These are phyloP conservation scores for Carallia pectinifolia DNA, from an alignment of 345 rosid species.

Conservation along the genomic window DNA sequence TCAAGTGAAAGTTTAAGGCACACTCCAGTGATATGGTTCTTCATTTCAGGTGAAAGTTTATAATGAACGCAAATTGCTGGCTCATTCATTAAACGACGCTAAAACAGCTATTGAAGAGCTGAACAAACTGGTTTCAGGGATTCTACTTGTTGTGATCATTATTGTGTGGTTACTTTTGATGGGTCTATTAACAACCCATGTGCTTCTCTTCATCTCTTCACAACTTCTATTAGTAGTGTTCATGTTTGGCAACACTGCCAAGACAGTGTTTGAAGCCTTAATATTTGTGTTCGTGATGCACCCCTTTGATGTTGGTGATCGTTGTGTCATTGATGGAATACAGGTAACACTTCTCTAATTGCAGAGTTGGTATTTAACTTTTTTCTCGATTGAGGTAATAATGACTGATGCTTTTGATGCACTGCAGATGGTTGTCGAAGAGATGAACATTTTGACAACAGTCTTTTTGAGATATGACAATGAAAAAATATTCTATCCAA, in stretches of 20 bases:
- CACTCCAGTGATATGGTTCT: background rate
- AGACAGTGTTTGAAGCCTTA: conserved; percentile 62
- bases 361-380: background rate
- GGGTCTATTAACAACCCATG: conserved; percentile 52
- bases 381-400: background rate
- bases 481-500: conserved; percentile 29
- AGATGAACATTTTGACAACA: conserved; percentile 30
- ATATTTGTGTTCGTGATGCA: conserved; percentile 80
- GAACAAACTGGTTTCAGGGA: conserved; percentile 48
- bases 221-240: conserved; percentile 54
- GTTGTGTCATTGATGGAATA: conserved; percentile 77
- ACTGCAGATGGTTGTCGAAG: conserved; percentile 31
- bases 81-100: conserved; percentile 57
- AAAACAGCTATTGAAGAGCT: conserved; percentile 74
- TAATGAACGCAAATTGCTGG: conserved; percentile 55
- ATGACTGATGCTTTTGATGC: conserved; percentile 3
- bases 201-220: conserved; percentile 55
- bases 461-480: conserved; percentile 29
- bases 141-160: conserved; percentile 35
- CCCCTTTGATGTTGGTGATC: conserved; percentile 78
- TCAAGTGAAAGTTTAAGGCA: background rate
- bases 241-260: conserved; percentile 61
- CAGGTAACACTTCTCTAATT: conserved; percentile 39
- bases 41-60: conserved; percentile 54
- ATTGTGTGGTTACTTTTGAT: conserved; percentile 51